A percentile compares a stretch with the other conserved stretches of the same genome.
These are phyloP conservation scores for Cynanchum wilfordii DNA, from an alignment of 257 asterid genomes.

Conservation along the genomic window DNA sequence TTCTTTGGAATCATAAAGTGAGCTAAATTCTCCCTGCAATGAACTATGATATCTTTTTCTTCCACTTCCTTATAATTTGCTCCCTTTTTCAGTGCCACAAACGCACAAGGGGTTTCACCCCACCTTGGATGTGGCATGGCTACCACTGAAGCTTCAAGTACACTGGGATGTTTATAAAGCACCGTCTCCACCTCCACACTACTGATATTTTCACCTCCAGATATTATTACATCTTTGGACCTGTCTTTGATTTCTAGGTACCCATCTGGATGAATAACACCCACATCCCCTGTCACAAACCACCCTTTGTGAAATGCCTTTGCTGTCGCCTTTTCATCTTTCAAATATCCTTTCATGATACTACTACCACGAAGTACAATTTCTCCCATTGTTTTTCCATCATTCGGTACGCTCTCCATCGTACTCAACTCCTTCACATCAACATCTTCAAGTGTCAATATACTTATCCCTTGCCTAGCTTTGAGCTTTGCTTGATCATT, in stretches of 20 bases:
- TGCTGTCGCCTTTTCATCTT: conserved; percentile 46
- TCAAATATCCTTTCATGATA: conserved; percentile 77
- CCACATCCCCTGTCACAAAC: conserved; percentile 80
- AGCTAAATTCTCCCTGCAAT: conserved; percentile 59
- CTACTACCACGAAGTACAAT: conserved; percentile 73
- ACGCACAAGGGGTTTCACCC: conserved; percentile 61
- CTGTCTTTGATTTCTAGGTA: conserved; percentile 79
- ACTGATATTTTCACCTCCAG: conserved; percentile 93
- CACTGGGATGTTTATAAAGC: conserved; percentile 42
- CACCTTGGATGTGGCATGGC: conserved; percentile 86
- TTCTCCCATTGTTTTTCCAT: conserved; percentile 67
- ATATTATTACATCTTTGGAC: conserved; percentile 78
- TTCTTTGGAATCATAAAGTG: conserved; percentile 77
- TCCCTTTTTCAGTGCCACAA: conserved; percentile 19
- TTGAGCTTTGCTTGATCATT: conserved; percentile 44
- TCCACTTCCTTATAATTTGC: background rate
- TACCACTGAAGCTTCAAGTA: conserved; percentile 81
- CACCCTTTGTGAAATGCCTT: conserved; percentile 61
- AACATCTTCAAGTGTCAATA: conserved; percentile 58
- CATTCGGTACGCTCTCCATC: conserved; percentile 55
- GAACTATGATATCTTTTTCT: conserved; percentile 49
- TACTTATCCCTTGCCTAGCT: conserved; percentile 73
- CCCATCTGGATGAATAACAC: conserved; percentile 81
- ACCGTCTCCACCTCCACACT: conserved; percentile 78
- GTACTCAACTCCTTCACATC: conserved; percentile 57